Percentiles rank a stretch among this genome's conserved stretches.
Evolutionary conservation across 2,329 filamentous ascomycete genomes (phyloP).

Genomic region (Penicillium brevicompactum): DNA sequence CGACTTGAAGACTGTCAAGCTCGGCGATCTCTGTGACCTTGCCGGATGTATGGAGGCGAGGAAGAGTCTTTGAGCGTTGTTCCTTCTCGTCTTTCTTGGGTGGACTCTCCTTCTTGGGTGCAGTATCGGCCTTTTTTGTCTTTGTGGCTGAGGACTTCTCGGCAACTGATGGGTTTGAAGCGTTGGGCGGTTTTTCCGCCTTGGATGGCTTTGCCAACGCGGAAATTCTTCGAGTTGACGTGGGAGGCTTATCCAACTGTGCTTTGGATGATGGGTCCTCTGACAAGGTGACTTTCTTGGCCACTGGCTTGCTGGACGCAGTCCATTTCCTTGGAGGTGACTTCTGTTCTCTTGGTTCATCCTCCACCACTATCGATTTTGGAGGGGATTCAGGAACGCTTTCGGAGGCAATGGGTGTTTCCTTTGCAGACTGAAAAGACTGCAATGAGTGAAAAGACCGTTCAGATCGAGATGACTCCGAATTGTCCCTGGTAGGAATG

Average conservation of each 20-base stretch:
- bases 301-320: background rate
- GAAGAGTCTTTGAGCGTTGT: conserved; percentile 1
- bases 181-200: background rate
- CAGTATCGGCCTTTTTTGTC: conserved; percentile 2
- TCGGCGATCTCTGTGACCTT: conserved; percentile 36
- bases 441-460: conserved; percentile 18
- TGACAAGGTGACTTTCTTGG: background rate
- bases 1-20: conserved; percentile 47
- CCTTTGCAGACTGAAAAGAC: conserved; percentile 22
- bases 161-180: conserved; percentile 5
- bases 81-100: conserved; percentile 3
- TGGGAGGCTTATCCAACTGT: background rate
- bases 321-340: background rate
- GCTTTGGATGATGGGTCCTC: background rate
- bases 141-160: conserved; percentile 9
- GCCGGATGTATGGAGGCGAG: conserved; percentile 6
- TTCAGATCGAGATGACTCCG: conserved; percentile 24
- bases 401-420: background rate
- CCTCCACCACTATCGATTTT: background rate
- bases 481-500: conserved; percentile 22
- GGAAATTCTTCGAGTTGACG: conserved; percentile 2
- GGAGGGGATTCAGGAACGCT: conserved; percentile 5
- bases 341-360: background rate
- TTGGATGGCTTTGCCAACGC: conserved; percentile 6
- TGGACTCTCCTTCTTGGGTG: conserved; percentile 3